A percentile compares a stretch with the other conserved stretches of the same genome.
phyloP scores from a whole-genome alignment of 345 rosid genomes.

The Lumnitzera racemosa region DNA sequence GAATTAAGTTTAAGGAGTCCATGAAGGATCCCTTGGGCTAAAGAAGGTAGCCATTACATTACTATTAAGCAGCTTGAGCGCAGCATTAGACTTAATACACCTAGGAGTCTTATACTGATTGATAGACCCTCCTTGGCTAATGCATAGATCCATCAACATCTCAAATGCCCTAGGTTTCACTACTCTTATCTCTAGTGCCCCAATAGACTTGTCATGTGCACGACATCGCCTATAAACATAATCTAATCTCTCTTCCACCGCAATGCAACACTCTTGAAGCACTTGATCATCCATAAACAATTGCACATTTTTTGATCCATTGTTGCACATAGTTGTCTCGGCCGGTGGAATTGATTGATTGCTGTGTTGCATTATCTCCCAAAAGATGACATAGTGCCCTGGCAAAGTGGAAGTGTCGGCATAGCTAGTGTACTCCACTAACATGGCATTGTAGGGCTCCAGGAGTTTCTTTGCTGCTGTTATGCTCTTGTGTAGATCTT shows the following conservation, averaged over 20 bases:
- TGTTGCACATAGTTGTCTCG: not conserved
- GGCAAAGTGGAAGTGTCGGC: constrained; percentile 52
- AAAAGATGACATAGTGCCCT: constrained; percentile 54
- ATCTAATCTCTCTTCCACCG: constrained; percentile 51
- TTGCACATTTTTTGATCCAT: not conserved
- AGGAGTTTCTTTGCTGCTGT: constrained; percentile 37
- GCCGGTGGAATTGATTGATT: constrained; percentile 8
- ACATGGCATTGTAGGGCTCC: constrained; percentile 37
- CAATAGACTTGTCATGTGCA: constrained; percentile 35
- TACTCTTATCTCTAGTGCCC: constrained; percentile 57
- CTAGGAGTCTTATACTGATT: constrained; percentile 65
- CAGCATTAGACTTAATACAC: constrained; percentile 44
- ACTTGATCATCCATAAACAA: constrained; percentile 18
- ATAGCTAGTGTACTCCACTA: constrained; percentile 57
- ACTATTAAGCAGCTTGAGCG: constrained; percentile 43
- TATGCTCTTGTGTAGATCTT: constrained; percentile 53
- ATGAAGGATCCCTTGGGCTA: constrained; percentile 57
- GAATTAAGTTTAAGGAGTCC: constrained; percentile 25
- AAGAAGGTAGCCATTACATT: constrained; percentile 44
- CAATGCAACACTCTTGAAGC: constrained; percentile 48
- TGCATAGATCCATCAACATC: constrained; percentile 47
- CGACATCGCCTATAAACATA: constrained; percentile 56
- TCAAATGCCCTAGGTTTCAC: constrained; percentile 48
- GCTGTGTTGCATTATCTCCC: constrained; percentile 29
- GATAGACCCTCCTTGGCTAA: constrained; percentile 55